Evolutionary conservation across 148 eudicot genomes (phyloP).

Genomic region (Camellia granthamiana): DNA sequence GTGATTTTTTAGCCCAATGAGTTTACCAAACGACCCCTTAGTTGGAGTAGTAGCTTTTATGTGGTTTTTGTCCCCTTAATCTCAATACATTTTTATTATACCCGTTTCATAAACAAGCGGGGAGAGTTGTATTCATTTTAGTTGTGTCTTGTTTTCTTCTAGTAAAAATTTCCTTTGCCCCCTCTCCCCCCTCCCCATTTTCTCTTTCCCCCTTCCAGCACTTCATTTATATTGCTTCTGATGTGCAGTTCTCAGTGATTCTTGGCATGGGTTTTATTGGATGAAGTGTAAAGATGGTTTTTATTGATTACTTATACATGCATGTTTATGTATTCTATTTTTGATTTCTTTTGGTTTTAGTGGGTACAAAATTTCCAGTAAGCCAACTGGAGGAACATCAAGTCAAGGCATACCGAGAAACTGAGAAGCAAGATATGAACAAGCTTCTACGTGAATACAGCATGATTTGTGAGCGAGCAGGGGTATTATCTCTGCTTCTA

Average conservation of each 20-base stretch:
- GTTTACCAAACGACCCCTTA: too few species aligned
- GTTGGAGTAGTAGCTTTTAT: background rate
- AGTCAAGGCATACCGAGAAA: slow-evolving; percentile 43
- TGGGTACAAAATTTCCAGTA: slow-evolving; percentile 57
- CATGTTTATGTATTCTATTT: background rate
- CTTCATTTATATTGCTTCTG: background rate
- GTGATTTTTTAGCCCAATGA: too few species aligned
- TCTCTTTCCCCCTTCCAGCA: background rate
- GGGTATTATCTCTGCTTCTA: slow-evolving; percentile 45
- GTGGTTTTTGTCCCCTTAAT: background rate
- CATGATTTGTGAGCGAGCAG: slow-evolving; percentile 43
- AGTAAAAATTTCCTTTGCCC: background rate
- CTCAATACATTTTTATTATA: too few species aligned
- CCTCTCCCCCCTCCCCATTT: too few species aligned
- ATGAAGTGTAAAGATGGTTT: background rate
- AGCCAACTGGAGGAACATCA: slow-evolving; percentile 38
- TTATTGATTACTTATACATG: background rate
- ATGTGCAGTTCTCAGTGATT: background rate
- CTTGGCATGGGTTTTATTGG: background rate
- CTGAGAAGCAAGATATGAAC: slow-evolving; percentile 48
- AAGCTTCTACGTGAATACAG: slow-evolving; percentile 43
- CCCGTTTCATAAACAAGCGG: background rate
- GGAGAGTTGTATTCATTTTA: background rate
- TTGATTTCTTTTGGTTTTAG: slow-evolving; percentile 23
- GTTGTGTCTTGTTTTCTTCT: background rate